Evolutionary conservation across 306 rosid species (phyloP).

Genomic region (Glycine soja): DNA sequence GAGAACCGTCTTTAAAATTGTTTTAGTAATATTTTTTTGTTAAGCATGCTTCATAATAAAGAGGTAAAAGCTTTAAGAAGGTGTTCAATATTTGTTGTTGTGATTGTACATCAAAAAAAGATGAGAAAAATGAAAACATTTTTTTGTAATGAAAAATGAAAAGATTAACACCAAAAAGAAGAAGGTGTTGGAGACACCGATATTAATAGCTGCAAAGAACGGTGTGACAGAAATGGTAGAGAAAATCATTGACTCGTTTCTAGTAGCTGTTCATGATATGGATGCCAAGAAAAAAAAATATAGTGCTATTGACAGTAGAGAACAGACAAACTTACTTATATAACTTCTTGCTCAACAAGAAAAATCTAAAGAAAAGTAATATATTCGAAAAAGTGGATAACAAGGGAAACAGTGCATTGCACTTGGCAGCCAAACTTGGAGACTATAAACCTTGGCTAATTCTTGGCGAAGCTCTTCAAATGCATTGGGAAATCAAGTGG

Average conservation of each 20-base stretch:
- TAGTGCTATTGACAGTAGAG: conserved; percentile 67
- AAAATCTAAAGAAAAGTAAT: conserved; percentile 37
- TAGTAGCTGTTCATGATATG: conserved; percentile 64
- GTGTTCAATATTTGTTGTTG: too few relatives aligned
- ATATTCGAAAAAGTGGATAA: conserved; percentile 54
- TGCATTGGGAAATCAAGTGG: conserved; percentile 83
- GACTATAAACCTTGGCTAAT: conserved; percentile 62
- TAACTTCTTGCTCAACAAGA: conserved; percentile 38
- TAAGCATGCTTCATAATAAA: too few relatives aligned
- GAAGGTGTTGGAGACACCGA: conserved; percentile 47
- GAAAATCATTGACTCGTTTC: conserved; percentile 55
- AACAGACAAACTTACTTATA: conserved; percentile 68
- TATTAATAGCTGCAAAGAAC: conserved; percentile 68
- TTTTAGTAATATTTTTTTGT: too few relatives aligned
- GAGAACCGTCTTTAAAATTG: too few relatives aligned
- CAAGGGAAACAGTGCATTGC: conserved; percentile 68
- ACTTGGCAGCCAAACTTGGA: conserved; percentile 64
- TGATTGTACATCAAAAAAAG: too few relatives aligned
- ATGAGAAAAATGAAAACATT: too few relatives aligned
- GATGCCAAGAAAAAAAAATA: conserved; percentile 60
- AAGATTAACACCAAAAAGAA: neutral
- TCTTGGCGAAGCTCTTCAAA: conserved; percentile 67
- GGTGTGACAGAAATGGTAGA: conserved; percentile 67
- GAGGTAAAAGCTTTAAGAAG: too few relatives aligned
- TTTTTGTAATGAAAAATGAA: too few relatives aligned